These are phyloP conservation scores for Lomentospora prolificans DNA, from an alignment of 2,329 filamentous ascomycete species.

Conservation along the genomic window DNA sequence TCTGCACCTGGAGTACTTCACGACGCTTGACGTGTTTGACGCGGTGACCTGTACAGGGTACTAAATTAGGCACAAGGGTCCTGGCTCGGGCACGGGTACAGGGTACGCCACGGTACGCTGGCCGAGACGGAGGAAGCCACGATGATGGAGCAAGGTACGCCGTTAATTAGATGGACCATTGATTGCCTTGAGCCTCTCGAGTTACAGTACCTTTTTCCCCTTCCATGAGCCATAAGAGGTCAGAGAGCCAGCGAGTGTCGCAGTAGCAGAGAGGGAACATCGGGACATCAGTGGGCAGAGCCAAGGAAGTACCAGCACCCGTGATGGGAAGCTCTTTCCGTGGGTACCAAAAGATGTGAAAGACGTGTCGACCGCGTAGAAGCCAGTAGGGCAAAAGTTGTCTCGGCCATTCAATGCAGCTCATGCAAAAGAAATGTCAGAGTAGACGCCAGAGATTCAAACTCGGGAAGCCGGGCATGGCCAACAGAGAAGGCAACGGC, in stretches of 20 bases:
- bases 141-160: background rate
- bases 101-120: background rate
- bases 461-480: background rate
- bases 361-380: background rate
- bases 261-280: background rate
- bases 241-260: background rate
- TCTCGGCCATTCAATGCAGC: background rate
- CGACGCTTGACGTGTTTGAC: constrained; percentile 1
- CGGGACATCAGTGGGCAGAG: background rate
- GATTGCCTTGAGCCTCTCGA: background rate
- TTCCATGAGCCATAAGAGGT: too few relatives aligned
- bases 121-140: background rate
- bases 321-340: background rate
- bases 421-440: background rate
- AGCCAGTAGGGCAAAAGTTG: background rate
- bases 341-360: background rate
- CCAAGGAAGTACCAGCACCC: background rate
- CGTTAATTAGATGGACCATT: background rate
- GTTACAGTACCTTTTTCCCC: too few relatives aligned
- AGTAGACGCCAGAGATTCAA: background rate
- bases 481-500: background rate
- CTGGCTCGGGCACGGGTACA: constrained; percentile 4
- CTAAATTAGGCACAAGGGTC: background rate
- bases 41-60: background rate
- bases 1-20: background rate